Evolutionary conservation across 257 asterid genomes (phyloP).

Genomic region (Scutellaria galericulata): DNA sequence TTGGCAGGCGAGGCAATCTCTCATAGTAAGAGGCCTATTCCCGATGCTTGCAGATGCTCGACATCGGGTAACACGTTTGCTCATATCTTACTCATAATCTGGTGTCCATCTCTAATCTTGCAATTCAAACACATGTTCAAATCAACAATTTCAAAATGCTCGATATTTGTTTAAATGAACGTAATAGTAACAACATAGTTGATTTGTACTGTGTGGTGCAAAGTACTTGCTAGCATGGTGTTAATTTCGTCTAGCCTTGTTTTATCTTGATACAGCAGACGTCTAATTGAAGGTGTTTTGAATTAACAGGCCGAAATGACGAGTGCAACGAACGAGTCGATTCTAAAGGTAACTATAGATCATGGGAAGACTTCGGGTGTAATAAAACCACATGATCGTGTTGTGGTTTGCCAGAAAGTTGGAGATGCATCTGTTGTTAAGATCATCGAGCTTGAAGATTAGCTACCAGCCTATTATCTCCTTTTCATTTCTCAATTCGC

Average conservation of each 20-base stretch:
- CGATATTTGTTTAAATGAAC: background rate
- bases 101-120: background rate
- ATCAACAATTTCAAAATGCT: background rate
- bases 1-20: slow-evolving; percentile 86
- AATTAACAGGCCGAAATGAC: slow-evolving; percentile 64
- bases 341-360: slow-evolving; percentile 72
- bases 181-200: too few species aligned
- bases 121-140: background rate
- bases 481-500: background rate
- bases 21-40: slow-evolving; percentile 89
- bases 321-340: slow-evolving; percentile 61
- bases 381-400: slow-evolving; percentile 68
- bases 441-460: slow-evolving; percentile 82
- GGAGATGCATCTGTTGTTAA: slow-evolving; percentile 82
- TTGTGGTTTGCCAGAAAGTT: slow-evolving; percentile 76
- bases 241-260: background rate
- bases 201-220: background rate
- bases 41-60: slow-evolving; percentile 99
- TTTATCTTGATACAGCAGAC: background rate
- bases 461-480: slow-evolving; percentile 3
- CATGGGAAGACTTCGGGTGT: slow-evolving; percentile 75
- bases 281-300: background rate
- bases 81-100: background rate
- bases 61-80: slow-evolving; percentile 66
- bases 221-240: too few species aligned